phyloP scores from a whole-genome alignment of 2,329 filamentous ascomycete genomes.

The Beauveria sp. region DNA sequence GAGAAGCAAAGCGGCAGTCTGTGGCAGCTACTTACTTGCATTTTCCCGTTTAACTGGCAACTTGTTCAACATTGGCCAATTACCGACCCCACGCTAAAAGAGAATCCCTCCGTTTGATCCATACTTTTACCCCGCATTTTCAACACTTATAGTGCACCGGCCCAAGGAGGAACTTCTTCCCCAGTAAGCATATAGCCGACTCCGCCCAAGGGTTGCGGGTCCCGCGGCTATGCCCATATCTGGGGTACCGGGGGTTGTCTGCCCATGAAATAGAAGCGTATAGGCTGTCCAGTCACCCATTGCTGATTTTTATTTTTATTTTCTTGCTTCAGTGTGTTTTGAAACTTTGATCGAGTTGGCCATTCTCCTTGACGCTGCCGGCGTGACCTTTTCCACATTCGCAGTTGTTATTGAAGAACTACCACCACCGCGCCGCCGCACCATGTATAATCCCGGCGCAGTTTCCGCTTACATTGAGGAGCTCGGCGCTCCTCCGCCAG shows the following conservation, averaged over 20 bases:
- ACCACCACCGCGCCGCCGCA: background rate
- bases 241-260: background rate
- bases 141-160: background rate
- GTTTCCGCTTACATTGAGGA: constrained; percentile 24
- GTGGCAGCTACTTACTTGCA: too few species aligned
- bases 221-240: background rate
- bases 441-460: background rate
- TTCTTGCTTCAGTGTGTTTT: background rate
- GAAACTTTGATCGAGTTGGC: background rate
- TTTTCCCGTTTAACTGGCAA: too few species aligned
- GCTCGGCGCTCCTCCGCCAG: constrained; percentile 55
- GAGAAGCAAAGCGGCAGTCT: too few species aligned
- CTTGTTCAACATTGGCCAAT: background rate
- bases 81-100: background rate
- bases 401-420: background rate
- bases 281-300: background rate
- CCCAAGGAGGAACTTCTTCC: background rate
- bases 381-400: background rate
- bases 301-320: background rate
- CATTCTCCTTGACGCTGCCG: background rate
- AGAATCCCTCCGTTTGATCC: background rate
- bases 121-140: background rate
- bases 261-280: background rate
- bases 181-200: background rate
- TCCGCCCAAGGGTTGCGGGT: background rate